phyloP scores from a whole-genome alignment of 345 rosid species.

The Noccaea bulbosa region DNA sequence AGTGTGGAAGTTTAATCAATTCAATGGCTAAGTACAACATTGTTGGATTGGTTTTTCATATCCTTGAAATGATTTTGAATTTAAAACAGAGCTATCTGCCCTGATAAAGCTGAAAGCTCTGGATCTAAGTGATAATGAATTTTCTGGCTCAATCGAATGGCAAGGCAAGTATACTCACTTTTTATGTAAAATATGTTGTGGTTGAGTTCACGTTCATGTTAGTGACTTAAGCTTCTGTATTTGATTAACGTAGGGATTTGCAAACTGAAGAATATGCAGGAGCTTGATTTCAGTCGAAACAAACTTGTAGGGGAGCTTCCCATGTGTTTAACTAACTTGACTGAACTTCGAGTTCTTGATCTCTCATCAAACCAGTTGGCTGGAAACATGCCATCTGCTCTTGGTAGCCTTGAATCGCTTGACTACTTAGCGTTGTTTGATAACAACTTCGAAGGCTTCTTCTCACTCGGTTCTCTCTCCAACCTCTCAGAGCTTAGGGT shows the following conservation, averaged over 20 bases:
- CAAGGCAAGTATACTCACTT: constrained; percentile 20
- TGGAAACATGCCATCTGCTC: not conserved
- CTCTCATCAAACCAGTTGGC: constrained; percentile 21
- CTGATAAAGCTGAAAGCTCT: constrained; percentile 13
- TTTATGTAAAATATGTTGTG: no score
- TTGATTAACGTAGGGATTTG: constrained; percentile 22
- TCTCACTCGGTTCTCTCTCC: constrained; percentile 11
- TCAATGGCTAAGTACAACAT: no score
- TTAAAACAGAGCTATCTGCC: not conserved
- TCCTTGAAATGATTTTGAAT: no score
- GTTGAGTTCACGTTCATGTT: not conserved
- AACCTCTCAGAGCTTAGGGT: constrained; percentile 34
- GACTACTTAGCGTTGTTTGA: constrained; percentile 25
- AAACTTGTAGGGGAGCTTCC: constrained; percentile 16
- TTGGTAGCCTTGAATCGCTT: constrained; percentile 22
- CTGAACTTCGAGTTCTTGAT: constrained; percentile 26
- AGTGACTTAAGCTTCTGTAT: not conserved
- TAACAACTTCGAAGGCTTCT: constrained; percentile 26
- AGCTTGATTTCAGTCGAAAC: constrained; percentile 24
- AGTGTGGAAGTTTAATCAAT: not conserved
- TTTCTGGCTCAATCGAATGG: not conserved
- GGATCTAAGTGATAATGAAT: constrained; percentile 4
- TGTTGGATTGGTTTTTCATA: not conserved
- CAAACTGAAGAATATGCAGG: constrained; percentile 20
- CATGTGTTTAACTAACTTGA: not conserved